These are phyloP conservation scores for Oemleria cerasiformis DNA, from an alignment of 306 rosid species.

Conservation along the genomic window DNA sequence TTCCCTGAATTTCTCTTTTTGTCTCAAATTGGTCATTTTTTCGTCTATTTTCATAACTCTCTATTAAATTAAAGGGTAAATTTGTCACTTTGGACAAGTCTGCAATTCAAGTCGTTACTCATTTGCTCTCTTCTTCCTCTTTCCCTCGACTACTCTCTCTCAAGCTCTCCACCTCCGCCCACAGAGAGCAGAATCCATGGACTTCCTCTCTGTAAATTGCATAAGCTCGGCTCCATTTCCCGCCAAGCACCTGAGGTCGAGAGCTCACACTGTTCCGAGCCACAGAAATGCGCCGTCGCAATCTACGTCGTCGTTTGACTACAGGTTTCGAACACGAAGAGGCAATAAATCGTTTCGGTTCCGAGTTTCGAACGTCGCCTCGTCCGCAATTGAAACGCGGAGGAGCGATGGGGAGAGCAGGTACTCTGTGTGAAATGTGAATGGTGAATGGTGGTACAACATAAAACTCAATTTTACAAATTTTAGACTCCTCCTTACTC, in stretches of 20 bases:
- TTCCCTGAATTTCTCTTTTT: no score
- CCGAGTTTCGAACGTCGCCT: constrained; percentile 42
- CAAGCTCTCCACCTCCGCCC: neutral
- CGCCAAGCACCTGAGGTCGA: constrained; percentile 8
- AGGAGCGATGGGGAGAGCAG: constrained; percentile 19
- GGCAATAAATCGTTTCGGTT: constrained; percentile 11
- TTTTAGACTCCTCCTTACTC: neutral
- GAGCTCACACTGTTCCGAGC: constrained; percentile 5
- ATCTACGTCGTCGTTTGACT: constrained; percentile 2
- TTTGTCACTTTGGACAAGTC: no score
- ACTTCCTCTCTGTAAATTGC: constrained; percentile 36
- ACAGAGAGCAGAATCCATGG: constrained; percentile 36
- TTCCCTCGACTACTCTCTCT: neutral
- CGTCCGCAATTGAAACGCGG: constrained; percentile 30
- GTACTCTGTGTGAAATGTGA: no score
- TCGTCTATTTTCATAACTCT: no score
- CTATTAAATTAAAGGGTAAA: no score
- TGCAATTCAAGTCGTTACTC: neutral
- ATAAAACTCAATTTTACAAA: neutral
- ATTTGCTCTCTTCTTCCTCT: neutral
- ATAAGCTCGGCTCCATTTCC: constrained; percentile 25
- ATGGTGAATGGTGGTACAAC: no score
- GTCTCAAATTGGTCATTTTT: no score
- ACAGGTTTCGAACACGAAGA: constrained; percentile 20
- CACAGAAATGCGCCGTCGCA: constrained; percentile 9